These are phyloP conservation scores for Raddia guianensis DNA, from an alignment of 176 grass and related monocot genomes.

Conservation along the genomic window DNA sequence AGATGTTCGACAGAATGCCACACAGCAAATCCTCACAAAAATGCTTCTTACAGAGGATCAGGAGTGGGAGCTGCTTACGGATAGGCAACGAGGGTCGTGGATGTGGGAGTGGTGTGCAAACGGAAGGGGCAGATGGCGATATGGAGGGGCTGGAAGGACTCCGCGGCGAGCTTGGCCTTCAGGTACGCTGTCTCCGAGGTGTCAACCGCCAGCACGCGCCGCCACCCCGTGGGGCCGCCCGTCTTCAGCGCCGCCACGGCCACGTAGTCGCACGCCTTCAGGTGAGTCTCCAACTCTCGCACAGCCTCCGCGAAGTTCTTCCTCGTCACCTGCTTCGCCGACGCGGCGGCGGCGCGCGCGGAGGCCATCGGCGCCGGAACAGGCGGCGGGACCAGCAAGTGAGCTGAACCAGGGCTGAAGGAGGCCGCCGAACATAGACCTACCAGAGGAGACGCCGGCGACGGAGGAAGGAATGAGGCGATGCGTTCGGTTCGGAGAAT, in stretches of 20 bases:
- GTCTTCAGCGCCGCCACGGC: slow-evolving; percentile 55
- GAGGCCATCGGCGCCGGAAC: slow-evolving; percentile 39
- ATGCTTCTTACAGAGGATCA: not conserved
- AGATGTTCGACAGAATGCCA: slow-evolving; percentile 8
- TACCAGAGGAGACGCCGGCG: not conserved
- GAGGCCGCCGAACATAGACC: not conserved
- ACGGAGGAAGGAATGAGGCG: not conserved
- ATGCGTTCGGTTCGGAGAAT: not conserved
- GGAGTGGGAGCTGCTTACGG: slow-evolving; percentile 50
- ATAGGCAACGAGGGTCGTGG: slow-evolving; percentile 60
- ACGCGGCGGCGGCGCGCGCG: slow-evolving; percentile 19
- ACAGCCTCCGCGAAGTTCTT: slow-evolving; percentile 72
- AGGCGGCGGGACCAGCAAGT: too few relatives aligned
- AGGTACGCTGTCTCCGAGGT: slow-evolving; percentile 78
- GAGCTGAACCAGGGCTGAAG: not conserved
- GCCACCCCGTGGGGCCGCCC: slow-evolving; percentile 55
- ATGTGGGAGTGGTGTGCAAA: slow-evolving; percentile 35
- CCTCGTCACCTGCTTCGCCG: slow-evolving; percentile 73
- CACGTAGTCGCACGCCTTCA: slow-evolving; percentile 68
- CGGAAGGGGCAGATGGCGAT: slow-evolving; percentile 80
- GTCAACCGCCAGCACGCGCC: slow-evolving; percentile 65
- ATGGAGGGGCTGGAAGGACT: slow-evolving; percentile 83
- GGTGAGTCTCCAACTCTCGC: slow-evolving; percentile 46
- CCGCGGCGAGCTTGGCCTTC: slow-evolving; percentile 78
- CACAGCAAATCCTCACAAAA: not conserved